Evolutionary conservation across 345 rosid species (phyloP).

Genomic region (Eucalyptus rudis): DNA sequence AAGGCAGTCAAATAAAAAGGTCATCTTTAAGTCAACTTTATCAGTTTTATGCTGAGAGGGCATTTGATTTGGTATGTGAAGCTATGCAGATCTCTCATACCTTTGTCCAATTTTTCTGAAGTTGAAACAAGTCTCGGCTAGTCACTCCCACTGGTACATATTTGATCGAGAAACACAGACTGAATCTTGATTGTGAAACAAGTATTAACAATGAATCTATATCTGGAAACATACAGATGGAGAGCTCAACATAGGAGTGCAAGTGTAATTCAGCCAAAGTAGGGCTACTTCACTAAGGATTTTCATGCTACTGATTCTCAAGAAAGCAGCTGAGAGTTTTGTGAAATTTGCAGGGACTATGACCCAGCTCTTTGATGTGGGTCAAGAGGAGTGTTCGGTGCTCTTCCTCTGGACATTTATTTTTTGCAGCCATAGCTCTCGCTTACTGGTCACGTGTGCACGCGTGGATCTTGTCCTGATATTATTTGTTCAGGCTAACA

Average conservation of each 20-base stretch:
- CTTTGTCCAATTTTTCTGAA: not conserved
- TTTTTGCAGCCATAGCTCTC: constrained; percentile 54
- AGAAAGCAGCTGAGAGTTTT: not conserved
- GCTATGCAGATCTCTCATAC: not conserved
- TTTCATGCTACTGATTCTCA: not conserved
- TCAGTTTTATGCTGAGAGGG: not conserved
- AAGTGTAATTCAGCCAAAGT: not conserved
- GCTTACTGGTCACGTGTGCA: constrained; percentile 66
- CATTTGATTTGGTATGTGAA: not conserved
- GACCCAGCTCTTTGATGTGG: constrained; percentile 75
- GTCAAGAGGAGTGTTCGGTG: constrained; percentile 88
- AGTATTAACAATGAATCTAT: not conserved
- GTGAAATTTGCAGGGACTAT: constrained; percentile 47
- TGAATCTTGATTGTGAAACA: not conserved
- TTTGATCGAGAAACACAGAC: not conserved
- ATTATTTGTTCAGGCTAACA: not conserved
- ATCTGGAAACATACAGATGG: not conserved
- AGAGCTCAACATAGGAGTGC: not conserved
- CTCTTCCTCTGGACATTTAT: constrained; percentile 68
- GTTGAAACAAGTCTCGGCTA: not conserved
- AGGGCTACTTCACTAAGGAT: not conserved
- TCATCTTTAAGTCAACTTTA: not conserved
- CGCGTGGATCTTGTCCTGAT: constrained; percentile 62
- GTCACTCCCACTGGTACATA: not conserved
- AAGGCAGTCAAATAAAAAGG: not conserved